Percentiles rank a stretch among this genome's conserved stretches.
Evolutionary conservation across 495 filamentous ascomycete species (phyloP).

Genomic region (Aspergillus avenaceus): DNA sequence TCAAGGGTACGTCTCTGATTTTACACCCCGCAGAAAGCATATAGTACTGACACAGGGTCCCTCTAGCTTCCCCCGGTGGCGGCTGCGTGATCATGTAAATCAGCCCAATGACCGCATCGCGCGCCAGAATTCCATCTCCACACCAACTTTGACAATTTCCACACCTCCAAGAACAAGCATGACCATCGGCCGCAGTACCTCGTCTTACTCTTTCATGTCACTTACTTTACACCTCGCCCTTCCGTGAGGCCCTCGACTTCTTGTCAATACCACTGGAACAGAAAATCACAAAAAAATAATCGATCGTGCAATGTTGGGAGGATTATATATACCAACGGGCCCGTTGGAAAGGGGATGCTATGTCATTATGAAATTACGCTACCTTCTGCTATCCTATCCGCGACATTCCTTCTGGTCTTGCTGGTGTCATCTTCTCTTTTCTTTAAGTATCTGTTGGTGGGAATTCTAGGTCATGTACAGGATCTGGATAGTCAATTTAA

Average conservation of each 20-base stretch:
- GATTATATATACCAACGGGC: not conserved
- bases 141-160: not conserved
- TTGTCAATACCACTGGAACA: no score
- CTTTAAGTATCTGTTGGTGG: no score
- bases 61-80: slow-evolving; percentile 33
- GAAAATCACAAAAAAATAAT: not conserved
- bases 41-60: no score
- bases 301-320: not conserved
- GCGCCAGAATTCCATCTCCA: not conserved
- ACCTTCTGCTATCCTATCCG: not conserved
- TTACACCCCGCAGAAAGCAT: no score
- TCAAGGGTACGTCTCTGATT: slow-evolving; percentile 27
- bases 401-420: not conserved
- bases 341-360: not conserved
- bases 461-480: not conserved
- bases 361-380: not conserved
- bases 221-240: no score
- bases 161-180: not conserved
- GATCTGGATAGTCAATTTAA: not conserved
- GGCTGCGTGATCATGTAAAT: slow-evolving; percentile 40
- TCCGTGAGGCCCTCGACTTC: no score
- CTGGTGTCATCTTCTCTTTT: no score
- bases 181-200: not conserved
- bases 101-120: slow-evolving; percentile 2
- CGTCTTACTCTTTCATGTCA: not conserved